phyloP scores from a whole-genome alignment of 306 rosid species.

The Ormosia emarginata region DNA sequence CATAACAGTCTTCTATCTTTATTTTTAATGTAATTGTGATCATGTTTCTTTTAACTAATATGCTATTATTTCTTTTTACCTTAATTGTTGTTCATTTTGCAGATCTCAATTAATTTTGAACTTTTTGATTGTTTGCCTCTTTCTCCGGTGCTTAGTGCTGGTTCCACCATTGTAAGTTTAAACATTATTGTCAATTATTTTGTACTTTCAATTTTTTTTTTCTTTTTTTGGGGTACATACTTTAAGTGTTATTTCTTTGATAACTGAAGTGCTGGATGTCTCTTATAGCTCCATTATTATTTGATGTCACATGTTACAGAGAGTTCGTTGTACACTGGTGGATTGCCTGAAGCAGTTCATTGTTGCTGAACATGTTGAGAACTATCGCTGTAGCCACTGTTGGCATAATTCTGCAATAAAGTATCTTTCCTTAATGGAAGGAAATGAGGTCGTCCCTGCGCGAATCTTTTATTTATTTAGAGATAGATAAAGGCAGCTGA shows the following conservation, averaged over 20 bases:
- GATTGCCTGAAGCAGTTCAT: slow-evolving; percentile 81
- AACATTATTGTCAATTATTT: slow-evolving; percentile 21
- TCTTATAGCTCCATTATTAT: neutral
- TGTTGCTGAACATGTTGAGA: slow-evolving; percentile 79
- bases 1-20: neutral
- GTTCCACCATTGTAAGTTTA: slow-evolving; percentile 56
- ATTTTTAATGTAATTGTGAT: slow-evolving; percentile 5
- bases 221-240: neutral
- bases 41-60: neutral
- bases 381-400: slow-evolving; percentile 75
- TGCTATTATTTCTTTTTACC: slow-evolving; percentile 2
- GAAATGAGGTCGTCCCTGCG: slow-evolving; percentile 55
- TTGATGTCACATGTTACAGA: slow-evolving; percentile 37
- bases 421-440: slow-evolving; percentile 58
- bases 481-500: neutral
- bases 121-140: slow-evolving; percentile 85
- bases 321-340: slow-evolving; percentile 56
- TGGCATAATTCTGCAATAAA: slow-evolving; percentile 82
- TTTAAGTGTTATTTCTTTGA: slow-evolving; percentile 21
- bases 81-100: slow-evolving; percentile 35
- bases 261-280: neutral
- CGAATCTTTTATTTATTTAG: slow-evolving; percentile 12
- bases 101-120: slow-evolving; percentile 86
- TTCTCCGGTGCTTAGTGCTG: slow-evolving; percentile 45
- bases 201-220: neutral